Conservation (phyloP, 148 eudicot species). For the Bassia scoparia region DNA sequence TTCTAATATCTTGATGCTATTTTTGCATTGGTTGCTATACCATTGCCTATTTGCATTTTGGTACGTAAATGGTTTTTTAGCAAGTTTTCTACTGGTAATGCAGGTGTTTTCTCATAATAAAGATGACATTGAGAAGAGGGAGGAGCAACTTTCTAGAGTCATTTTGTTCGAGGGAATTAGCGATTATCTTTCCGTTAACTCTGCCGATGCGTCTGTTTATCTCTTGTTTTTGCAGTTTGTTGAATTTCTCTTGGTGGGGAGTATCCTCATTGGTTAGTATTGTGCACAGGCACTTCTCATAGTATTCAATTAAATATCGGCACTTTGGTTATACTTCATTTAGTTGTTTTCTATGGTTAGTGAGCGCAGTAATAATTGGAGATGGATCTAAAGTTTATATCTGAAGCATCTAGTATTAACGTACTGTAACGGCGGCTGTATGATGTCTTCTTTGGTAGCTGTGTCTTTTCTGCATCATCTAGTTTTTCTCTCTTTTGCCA, state of each 20-base stretch:
- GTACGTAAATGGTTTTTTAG: neutral
- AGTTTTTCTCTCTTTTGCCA: no score
- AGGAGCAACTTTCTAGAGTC: slow-evolving; percentile 66
- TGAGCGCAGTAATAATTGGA: neutral
- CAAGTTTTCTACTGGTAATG: slow-evolving; percentile 17
- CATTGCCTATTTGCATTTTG: neutral
- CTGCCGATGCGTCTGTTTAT: slow-evolving; percentile 71
- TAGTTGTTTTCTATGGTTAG: neutral
- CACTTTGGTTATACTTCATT: neutral
- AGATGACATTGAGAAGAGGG: slow-evolving; percentile 50
- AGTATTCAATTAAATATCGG: neutral
- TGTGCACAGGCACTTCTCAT: slow-evolving; percentile 4
- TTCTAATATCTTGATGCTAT: neutral
- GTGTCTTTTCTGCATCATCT: no score
- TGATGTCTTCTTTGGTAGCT: no score
- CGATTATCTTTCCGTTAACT: slow-evolving; percentile 70
- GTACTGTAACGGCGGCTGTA: no score
- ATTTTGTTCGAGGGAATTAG: slow-evolving; percentile 73
- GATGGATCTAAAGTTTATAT: no score
- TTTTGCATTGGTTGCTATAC: no score
- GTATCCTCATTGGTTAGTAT: slow-evolving; percentile 68
- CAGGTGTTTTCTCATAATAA: slow-evolving; percentile 38
- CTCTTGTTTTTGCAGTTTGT: slow-evolving; percentile 71
- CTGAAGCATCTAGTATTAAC: no score
- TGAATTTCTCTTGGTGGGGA: slow-evolving; percentile 85